A percentile compares a stretch with the other conserved stretches of the same genome.
These are phyloP conservation scores for Cucumis hystrix DNA, from an alignment of 306 rosid genomes.

Conservation along the genomic window DNA sequence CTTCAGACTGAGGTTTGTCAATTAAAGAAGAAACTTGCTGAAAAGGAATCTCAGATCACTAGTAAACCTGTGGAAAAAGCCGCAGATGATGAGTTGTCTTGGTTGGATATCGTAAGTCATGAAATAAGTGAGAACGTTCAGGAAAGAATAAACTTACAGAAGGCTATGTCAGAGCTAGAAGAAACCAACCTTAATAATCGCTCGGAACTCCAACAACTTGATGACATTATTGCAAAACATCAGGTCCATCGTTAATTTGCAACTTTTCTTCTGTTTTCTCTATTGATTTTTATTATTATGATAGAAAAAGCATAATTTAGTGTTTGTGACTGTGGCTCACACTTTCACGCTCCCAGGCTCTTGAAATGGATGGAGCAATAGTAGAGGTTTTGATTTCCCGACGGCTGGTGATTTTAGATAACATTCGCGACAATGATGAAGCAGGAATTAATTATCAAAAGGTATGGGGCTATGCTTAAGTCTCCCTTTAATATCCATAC, in stretches of 20 bases:
- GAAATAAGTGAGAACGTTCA: constrained; percentile 54
- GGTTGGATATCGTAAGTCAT: constrained; percentile 46
- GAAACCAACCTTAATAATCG: constrained; percentile 42
- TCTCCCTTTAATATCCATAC: not conserved
- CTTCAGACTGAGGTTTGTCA: constrained; percentile 42
- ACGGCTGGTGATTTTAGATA: constrained; percentile 45
- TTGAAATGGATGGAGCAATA: constrained; percentile 30
- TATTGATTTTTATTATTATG: not conserved
- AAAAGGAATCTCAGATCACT: constrained; percentile 32
- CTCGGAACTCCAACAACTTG: constrained; percentile 50
- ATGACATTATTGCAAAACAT: constrained; percentile 40
- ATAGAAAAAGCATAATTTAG: not conserved
- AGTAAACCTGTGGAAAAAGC: constrained; percentile 39
- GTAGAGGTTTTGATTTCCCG: constrained; percentile 33
- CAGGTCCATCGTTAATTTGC: constrained; percentile 21
- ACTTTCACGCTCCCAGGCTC: constrained; percentile 18
- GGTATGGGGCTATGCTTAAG: constrained; percentile 13
- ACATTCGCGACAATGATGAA: constrained; percentile 53
- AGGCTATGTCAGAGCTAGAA: constrained; percentile 51
- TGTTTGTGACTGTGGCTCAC: not conserved
- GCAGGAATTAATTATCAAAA: constrained; percentile 37
- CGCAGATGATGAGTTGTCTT: constrained; percentile 40
- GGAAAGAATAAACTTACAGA: constrained; percentile 51
- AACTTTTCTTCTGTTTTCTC: not conserved
- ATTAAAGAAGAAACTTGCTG: constrained; percentile 42